Conservation (phyloP, 352 stramenopile genomes). For the Phytophthora sojae region DNA sequence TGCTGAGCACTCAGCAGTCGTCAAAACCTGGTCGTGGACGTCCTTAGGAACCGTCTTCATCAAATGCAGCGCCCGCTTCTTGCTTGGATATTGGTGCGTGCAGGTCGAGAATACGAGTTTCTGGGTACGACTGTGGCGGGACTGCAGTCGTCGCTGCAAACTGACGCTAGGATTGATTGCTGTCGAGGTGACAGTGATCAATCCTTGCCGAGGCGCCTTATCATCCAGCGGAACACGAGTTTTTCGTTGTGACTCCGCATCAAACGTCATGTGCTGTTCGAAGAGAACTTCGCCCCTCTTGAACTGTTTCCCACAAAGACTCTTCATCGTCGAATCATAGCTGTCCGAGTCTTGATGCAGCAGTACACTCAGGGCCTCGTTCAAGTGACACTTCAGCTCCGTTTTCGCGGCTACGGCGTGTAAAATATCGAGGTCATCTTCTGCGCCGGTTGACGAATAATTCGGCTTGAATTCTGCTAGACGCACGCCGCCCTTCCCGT, state of each 20-base stretch:
- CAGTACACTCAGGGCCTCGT: slow-evolving; percentile 70
- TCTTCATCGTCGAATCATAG: slow-evolving; percentile 60
- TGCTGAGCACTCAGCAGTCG: slow-evolving; percentile 45
- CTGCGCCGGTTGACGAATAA: slow-evolving; percentile 31
- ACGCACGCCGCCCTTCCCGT: slow-evolving; percentile 49
- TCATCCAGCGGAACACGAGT: slow-evolving; percentile 15
- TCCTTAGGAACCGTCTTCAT: slow-evolving; percentile 68
- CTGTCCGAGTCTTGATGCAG: slow-evolving; percentile 49
- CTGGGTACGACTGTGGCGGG: slow-evolving; percentile 53
- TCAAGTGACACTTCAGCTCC: slow-evolving; percentile 64
- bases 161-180: slow-evolving; percentile 38
- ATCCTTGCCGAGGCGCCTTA: slow-evolving; percentile 26
- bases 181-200: slow-evolving; percentile 49
- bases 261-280: slow-evolving; percentile 46
- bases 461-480: slow-evolving; percentile 51
- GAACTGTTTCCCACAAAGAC: slow-evolving; percentile 60
- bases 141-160: slow-evolving; percentile 39
- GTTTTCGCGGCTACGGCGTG: slow-evolving; percentile 59
- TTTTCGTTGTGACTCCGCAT: slow-evolving; percentile 21
- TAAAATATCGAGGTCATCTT: slow-evolving; percentile 52
- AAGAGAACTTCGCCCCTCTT: slow-evolving; percentile 57
- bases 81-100: slow-evolving; percentile 51
- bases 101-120: slow-evolving; percentile 63
- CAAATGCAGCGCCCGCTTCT: slow-evolving; percentile 58
- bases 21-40: slow-evolving; percentile 62